Base-by-base conservation (phyloP, 2,329 filamentous ascomycete species). In the Pseudogymnoascus sp. region DNA sequence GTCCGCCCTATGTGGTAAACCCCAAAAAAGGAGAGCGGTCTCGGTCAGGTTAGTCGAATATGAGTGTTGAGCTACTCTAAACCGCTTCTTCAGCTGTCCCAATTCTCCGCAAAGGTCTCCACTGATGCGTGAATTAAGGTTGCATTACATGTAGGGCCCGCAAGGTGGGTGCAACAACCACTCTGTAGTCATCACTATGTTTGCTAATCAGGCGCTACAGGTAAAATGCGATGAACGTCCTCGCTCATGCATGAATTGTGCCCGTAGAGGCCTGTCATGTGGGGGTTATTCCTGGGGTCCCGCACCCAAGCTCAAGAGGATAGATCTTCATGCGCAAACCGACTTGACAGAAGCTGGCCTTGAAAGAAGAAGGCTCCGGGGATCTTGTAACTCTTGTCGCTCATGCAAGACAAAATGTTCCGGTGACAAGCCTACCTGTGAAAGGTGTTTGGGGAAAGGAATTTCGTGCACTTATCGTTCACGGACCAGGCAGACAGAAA, bases 281-380 rank as follows among this genome's bases (percentile, higher is more conserved):
- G 40, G 21, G 21, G 60, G 43, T 2, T 49, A 61, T 35, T 35
- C 60, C n/a, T 58, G 21, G 37, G 38, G 60, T 9, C 31, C 41
- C 45, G 5, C 41, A 18, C 23, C 28, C 25, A 61, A 33, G 25
- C 14, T 31, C 12, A 18, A 35, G 28, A n/a, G 23, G 14, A 14
- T 16, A 33, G 43, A 58, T 16, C 60, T 58, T 6, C 23, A 45
- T 61, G 25, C 38, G 21, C 43, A 58, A 31, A 7, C 33, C 7
- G 33, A 28, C 16, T 55, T 67, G 18, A 68, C 67, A n/a, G 65
- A 68, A 25, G 67, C 67, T 21, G 67, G 67, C 21, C 66, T 66
- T 37, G 43, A 63, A 43, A 65, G 67, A 38, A 65, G 65, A 40
- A 61, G 67, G 60, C 65, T 66, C 2, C 63, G 63, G 11, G 65